These are phyloP conservation scores for Botrytis deweyae DNA, from an alignment of 2,329 filamentous ascomycete genomes.

Conservation along the genomic window DNA sequence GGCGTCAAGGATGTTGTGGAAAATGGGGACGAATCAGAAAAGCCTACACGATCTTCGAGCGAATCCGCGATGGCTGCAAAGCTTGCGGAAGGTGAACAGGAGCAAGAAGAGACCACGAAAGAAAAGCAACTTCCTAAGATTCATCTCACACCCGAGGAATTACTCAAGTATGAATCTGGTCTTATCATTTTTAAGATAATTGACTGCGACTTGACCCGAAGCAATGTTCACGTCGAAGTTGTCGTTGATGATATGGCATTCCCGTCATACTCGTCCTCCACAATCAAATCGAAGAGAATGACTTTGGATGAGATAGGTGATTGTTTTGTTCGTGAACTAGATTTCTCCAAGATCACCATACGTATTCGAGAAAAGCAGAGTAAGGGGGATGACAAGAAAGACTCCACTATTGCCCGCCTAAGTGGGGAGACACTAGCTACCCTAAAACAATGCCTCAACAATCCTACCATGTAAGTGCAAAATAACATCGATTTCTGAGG, in stretches of 20 bases:
- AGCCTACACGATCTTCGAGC: constrained; percentile 44
- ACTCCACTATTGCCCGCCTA: constrained; percentile 77
- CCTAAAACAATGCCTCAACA: constrained; percentile 72
- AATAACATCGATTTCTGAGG: constrained; percentile 48
- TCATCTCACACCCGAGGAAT: constrained; percentile 73
- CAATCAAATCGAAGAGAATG: constrained; percentile 64
- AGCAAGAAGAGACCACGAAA: constrained; percentile 47
- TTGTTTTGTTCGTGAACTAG: constrained; percentile 94
- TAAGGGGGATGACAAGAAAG: constrained; percentile 64
- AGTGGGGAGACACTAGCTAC: constrained; percentile 83
- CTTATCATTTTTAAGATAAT: constrained; percentile 92
- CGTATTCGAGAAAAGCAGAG: constrained; percentile 80
- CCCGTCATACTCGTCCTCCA: constrained; percentile 80
- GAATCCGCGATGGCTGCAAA: constrained; percentile 33
- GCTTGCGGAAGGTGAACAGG: constrained; percentile 37
- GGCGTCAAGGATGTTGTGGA: constrained; percentile 21
- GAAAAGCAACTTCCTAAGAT: constrained; percentile 69
- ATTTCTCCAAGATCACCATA: constrained; percentile 89
- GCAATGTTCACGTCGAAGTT: constrained; percentile 77
- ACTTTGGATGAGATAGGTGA: constrained; percentile 92
- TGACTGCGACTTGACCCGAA: constrained; percentile 79
- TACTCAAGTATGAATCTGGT: constrained; percentile 84
- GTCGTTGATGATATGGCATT: constrained; percentile 94
- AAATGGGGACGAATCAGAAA: constrained; percentile 37
- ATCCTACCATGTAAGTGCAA: constrained; percentile 21